phyloP scores from a whole-genome alignment of 169 alveolate species.

The Miamiensis avidus region DNA sequence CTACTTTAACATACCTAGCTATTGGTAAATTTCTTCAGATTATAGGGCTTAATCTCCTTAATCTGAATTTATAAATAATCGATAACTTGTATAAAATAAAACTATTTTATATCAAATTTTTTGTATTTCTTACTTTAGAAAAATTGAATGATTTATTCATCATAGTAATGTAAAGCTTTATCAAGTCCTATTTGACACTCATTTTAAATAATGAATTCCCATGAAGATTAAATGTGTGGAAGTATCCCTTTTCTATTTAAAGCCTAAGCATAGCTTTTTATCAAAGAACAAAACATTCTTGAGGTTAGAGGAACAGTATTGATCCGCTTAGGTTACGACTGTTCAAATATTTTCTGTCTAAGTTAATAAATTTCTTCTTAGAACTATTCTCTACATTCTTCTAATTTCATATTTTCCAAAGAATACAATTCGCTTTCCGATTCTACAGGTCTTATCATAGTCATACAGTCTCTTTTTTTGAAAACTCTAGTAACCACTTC shows the following conservation, averaged over 20 bases:
- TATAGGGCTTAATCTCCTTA: not conserved
- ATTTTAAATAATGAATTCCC: not conserved
- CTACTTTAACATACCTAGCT: not conserved
- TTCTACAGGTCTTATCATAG: not conserved
- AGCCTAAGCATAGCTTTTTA: not conserved
- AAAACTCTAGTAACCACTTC: not conserved
- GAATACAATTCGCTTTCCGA: not conserved
- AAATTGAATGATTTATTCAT: not conserved
- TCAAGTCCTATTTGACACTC: not conserved
- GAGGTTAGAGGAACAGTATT: not conserved
- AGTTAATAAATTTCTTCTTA: not conserved
- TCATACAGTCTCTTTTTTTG: not conserved
- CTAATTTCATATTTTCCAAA: not conserved
- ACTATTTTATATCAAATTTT: not conserved
- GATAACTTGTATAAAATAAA: too few relatives aligned
- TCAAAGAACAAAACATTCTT: not conserved
- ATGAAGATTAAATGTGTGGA: not conserved
- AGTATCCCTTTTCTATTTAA: not conserved
- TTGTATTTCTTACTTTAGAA: not conserved
- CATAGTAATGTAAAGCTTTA: not conserved
- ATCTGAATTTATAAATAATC: too few relatives aligned
- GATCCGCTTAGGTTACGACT: not conserved
- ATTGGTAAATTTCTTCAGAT: not conserved
- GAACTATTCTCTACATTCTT: not conserved
- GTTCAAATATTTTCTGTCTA: not conserved